Evolutionary conservation across 306 rosid species (phyloP).

Genomic region (Trifolium repens): DNA sequence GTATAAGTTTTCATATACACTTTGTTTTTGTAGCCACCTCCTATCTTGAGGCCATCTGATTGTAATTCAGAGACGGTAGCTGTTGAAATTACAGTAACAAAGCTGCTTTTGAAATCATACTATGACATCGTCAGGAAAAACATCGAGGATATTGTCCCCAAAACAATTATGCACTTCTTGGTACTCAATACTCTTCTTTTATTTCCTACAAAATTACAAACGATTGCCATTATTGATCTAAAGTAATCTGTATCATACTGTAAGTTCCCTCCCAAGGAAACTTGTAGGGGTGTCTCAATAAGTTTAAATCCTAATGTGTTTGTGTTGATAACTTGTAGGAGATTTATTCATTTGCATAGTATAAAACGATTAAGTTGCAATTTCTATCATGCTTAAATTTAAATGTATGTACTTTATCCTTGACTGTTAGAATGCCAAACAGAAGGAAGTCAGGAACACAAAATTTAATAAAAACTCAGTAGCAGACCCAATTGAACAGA

Average conservation of each 20-base stretch:
- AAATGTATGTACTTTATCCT: neutral
- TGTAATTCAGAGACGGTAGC: slow-evolving; percentile 78
- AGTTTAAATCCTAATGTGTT: slow-evolving; percentile 20
- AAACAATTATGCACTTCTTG: slow-evolving; percentile 98
- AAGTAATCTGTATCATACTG: slow-evolving; percentile 13
- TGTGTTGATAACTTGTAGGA: neutral
- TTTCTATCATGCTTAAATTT: neutral
- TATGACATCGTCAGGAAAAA: slow-evolving; percentile 95
- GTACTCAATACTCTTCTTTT: slow-evolving; percentile 55
- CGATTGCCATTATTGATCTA: slow-evolving; percentile 20
- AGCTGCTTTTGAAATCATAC: slow-evolving; percentile 85
- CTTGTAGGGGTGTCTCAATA: neutral
- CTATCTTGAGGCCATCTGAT: slow-evolving; percentile 90
- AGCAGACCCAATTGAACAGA: neutral
- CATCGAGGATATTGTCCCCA: slow-evolving; percentile 84
- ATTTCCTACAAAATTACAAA: slow-evolving; percentile 18
- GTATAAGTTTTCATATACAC: slow-evolving; percentile 31
- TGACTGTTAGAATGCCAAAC: neutral
- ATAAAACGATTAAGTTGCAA: no score
- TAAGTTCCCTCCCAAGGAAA: slow-evolving; percentile 23
- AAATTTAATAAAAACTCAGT: neutral
- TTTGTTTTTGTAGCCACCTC: slow-evolving; percentile 73
- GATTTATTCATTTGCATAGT: slow-evolving; percentile 12
- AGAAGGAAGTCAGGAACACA: neutral
- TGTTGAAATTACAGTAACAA: slow-evolving; percentile 78